phyloP scores from a whole-genome alignment of 129 eudicot genomes.

The Flaveria linearis region DNA sequence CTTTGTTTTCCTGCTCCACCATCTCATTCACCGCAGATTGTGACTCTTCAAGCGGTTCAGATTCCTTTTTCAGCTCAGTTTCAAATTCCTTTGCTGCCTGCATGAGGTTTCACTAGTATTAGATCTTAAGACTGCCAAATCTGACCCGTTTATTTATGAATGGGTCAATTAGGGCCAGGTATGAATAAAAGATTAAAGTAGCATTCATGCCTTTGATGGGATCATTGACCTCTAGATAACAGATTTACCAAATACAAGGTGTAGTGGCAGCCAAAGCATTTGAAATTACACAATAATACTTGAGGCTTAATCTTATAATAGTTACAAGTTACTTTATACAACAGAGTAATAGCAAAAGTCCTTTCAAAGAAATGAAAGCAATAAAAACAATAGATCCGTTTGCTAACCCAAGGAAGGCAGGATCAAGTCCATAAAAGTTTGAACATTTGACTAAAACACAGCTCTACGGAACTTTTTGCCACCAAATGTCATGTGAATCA shows the following conservation, averaged over 20 bases:
- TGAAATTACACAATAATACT: background rate
- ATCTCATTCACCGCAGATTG: conserved; percentile 30
- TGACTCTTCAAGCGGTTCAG: conserved; percentile 41
- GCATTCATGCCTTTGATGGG: background rate
- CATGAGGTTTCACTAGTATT: conserved; percentile 7
- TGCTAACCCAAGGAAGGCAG: no score
- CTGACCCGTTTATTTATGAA: no score
- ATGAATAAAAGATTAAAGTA: background rate
- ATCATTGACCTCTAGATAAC: background rate
- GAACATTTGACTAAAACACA: background rate
- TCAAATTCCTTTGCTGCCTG: conserved; percentile 90
- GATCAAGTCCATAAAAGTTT: background rate
- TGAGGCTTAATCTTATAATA: background rate
- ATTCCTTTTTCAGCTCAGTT: conserved; percentile 69
- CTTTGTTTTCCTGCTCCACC: conserved; percentile 42
- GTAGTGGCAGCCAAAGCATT: background rate
- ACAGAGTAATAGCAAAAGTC: background rate
- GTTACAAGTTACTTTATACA: background rate
- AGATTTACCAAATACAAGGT: background rate
- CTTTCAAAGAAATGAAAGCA: background rate
- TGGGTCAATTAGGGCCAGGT: background rate
- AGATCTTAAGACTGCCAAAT: background rate
- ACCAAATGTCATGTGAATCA: background rate
- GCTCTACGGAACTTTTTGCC: background rate
- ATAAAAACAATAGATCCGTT: background rate